phyloP scores from a whole-genome alignment of 2,329 filamentous ascomycete species.

The Zopfia rhizophila region DNA sequence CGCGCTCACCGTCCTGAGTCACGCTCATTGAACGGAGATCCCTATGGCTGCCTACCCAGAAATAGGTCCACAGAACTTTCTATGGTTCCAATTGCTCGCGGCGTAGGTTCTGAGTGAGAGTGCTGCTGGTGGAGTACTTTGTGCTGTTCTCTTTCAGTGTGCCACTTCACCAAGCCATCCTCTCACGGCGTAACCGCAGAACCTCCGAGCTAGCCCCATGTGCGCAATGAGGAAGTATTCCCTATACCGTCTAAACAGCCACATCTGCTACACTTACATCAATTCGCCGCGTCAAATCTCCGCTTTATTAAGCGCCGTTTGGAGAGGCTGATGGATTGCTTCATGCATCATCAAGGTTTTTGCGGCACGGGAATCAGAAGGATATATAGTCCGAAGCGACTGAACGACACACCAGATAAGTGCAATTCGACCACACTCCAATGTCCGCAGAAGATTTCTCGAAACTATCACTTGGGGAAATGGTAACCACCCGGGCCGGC shows the following conservation, averaged over 20 bases:
- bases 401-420: conserved; percentile 24
- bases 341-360: conserved; percentile 37
- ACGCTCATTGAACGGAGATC: conserved; percentile 36
- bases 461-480: conserved; percentile 49
- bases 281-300: conserved; percentile 44
- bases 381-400: conserved; percentile 44
- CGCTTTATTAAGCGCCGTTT: conserved; percentile 41
- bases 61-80: no score
- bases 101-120: conserved; percentile 41
- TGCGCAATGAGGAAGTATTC: conserved; percentile 20
- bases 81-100: no score
- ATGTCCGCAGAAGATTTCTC: conserved; percentile 50
- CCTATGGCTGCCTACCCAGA: conserved; percentile 19
- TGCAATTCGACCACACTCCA: conserved; percentile 33
- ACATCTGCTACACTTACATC: conserved; percentile 39
- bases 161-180: no score
- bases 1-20: background rate
- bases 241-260: conserved; percentile 40
- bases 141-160: no score
- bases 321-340: conserved; percentile 33
- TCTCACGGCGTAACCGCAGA: conserved; percentile 25
- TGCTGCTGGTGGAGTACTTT: conserved; percentile 26
- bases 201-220: conserved; percentile 16
- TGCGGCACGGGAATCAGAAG: conserved; percentile 39
- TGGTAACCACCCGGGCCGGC: conserved; percentile 51